These are phyloP conservation scores for Elymus sibiricus DNA, from an alignment of 176 grass and related monocot species.

Conservation along the genomic window DNA sequence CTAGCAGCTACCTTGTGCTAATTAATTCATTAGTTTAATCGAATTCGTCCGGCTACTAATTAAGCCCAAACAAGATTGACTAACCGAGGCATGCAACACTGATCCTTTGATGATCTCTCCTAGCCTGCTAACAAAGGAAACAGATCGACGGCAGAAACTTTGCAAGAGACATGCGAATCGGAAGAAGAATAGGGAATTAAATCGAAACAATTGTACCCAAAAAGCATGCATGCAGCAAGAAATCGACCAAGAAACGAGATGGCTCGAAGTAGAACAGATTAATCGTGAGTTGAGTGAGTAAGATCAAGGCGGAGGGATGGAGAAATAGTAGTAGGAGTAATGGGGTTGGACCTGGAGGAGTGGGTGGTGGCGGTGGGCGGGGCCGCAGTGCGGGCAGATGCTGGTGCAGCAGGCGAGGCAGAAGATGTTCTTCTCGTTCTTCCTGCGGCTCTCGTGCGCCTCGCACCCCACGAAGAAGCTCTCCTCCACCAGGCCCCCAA, in stretches of 20 bases:
- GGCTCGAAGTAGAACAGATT: background rate
- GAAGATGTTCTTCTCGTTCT: slow-evolving; percentile 98
- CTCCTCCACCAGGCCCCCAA: slow-evolving; percentile 64
- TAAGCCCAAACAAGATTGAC: background rate
- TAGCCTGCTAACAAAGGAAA: background rate
- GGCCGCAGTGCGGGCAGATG: slow-evolving; percentile 76
- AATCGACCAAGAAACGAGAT: background rate
- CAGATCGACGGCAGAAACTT: background rate
- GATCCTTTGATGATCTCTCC: background rate
- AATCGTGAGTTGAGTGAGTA: background rate
- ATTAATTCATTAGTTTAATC: background rate
- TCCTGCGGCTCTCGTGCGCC: slow-evolving; percentile 58
- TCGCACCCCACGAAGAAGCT: slow-evolving; percentile 78
- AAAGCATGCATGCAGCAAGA: background rate
- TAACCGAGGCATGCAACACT: background rate
- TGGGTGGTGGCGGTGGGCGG: slow-evolving; percentile 56
- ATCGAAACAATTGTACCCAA: background rate
- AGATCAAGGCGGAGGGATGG: background rate
- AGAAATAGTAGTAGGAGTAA: background rate
- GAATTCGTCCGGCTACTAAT: background rate
- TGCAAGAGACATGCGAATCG: background rate
- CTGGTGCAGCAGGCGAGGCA: slow-evolving; percentile 82
- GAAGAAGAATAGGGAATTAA: background rate
- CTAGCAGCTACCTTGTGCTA: background rate
- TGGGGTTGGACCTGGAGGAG: slow-evolving; percentile 60